These are phyloP conservation scores for Emericellopsis atlantica DNA, from an alignment of 2,329 filamentous ascomycete genomes.

Conservation along the genomic window DNA sequence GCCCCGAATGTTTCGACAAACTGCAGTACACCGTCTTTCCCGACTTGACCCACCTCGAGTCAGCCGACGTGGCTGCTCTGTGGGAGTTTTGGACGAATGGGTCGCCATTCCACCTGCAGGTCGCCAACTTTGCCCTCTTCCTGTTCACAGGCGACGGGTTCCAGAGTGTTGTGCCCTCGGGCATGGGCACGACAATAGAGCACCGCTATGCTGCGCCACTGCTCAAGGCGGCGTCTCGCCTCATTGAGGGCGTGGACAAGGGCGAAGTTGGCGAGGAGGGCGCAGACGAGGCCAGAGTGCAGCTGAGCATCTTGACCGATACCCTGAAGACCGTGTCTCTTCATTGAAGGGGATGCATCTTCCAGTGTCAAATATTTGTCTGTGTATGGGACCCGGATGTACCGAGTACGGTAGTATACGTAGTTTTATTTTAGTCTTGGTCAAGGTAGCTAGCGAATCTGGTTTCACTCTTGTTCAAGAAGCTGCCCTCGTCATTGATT, in stretches of 20 bases:
- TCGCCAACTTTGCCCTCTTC: conserved; percentile 48
- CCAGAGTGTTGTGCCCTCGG: conserved; percentile 36
- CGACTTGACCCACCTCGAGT: conserved; percentile 32
- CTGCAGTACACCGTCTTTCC: conserved; percentile 53
- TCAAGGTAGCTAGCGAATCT: too few relatives aligned
- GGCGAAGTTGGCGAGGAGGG: conserved; percentile 16
- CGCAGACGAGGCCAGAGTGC: conserved; percentile 18
- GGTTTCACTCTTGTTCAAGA: too few relatives aligned
- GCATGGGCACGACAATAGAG: conserved; percentile 44
- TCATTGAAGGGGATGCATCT: conserved; percentile 12
- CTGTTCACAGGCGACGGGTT: conserved; percentile 32
- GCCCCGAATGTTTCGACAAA: conserved; percentile 40
- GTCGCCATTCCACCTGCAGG: conserved; percentile 43
- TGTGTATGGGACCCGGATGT: too few relatives aligned
- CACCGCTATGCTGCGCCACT: conserved; percentile 46
- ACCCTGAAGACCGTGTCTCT: conserved; percentile 26
- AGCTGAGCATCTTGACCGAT: conserved; percentile 28
- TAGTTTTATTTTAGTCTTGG: too few relatives aligned
- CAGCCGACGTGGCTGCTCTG: conserved; percentile 27
- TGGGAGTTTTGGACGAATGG: conserved; percentile 39
- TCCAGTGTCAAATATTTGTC: too few relatives aligned
- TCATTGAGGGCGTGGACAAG: conserved; percentile 18
- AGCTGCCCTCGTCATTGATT: too few relatives aligned
- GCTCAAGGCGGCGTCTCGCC: conserved; percentile 23
- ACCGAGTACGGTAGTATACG: too few relatives aligned